These are phyloP conservation scores for Ophiostoma sp. DNA, from an alignment of 2,329 filamentous ascomycete species.

Conservation along the genomic window DNA sequence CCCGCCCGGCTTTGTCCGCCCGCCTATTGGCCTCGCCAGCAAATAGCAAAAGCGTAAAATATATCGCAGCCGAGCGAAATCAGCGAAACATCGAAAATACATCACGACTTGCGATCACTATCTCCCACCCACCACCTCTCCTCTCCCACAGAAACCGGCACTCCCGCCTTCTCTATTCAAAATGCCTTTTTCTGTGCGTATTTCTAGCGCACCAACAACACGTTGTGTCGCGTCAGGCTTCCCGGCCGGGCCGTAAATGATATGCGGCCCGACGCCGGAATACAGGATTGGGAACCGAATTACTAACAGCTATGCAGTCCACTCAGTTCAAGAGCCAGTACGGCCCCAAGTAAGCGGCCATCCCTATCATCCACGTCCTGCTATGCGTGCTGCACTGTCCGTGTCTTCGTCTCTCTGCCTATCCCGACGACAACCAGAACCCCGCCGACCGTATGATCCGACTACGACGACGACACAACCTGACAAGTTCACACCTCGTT, in stretches of 20 bases:
- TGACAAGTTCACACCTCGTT: too few relatives aligned
- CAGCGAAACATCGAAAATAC: background rate
- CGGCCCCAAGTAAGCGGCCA: conserved; percentile 57
- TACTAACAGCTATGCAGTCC: conserved; percentile 36
- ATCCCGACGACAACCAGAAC: background rate
- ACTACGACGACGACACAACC: background rate
- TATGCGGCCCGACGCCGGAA: background rate
- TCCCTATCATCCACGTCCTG: background rate
- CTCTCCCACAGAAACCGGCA: background rate
- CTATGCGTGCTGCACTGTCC: background rate
- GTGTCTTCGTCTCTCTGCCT: background rate
- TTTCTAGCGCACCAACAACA: background rate
- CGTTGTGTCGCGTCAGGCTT: background rate
- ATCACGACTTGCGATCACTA: background rate
- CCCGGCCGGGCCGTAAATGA: background rate
- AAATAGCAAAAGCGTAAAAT: conserved; percentile 28
- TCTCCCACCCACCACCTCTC: background rate
- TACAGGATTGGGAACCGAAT: background rate
- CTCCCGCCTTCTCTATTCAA: background rate
- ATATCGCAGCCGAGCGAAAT: conserved; percentile 22
- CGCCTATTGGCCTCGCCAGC: conserved; percentile 9
- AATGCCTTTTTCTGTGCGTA: conserved; percentile 4
- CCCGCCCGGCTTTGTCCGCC: conserved; percentile 32
- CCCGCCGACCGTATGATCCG: background rate
- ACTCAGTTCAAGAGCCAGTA: conserved; percentile 56